A percentile compares a stretch with the other conserved stretches of the same genome.
Evolutionary conservation across 257 asterid species (phyloP).

Genomic region (Ajuga chamaepitys): DNA sequence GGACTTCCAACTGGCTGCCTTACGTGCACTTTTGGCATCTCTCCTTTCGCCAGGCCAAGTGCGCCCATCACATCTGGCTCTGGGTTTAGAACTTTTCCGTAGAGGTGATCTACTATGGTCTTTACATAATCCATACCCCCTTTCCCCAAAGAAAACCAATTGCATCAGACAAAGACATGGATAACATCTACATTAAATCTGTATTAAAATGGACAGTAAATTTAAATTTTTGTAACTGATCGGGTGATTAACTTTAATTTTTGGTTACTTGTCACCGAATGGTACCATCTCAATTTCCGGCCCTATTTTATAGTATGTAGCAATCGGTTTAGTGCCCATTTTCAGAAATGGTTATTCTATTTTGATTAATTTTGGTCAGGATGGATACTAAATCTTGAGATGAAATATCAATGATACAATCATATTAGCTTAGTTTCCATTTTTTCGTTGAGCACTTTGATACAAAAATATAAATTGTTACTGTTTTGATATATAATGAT

Average conservation of each 20-base stretch:
- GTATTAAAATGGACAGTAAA: background rate
- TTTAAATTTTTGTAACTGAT: background rate
- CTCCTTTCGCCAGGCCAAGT: conserved; percentile 67
- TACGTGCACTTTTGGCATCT: conserved; percentile 85
- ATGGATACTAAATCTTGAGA: no score
- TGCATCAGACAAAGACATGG: background rate
- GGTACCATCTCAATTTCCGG: no score
- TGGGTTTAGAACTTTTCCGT: conserved; percentile 56
- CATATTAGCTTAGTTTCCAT: no score
- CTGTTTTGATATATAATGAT: no score
- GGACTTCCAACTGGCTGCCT: conserved; percentile 67
- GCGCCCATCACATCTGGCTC: conserved; percentile 65
- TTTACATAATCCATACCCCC: background rate
- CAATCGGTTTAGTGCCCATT: background rate
- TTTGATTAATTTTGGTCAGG: no score
- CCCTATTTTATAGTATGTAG: background rate
- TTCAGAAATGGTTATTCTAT: no score
- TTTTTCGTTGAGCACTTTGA: no score
- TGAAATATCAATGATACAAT: no score
- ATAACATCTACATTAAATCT: background rate
- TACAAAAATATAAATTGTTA: no score
- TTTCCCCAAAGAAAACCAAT: background rate
- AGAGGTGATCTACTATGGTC: conserved; percentile 38
- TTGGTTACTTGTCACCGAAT: background rate
- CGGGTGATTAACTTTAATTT: no score